These are phyloP conservation scores for Harringtonia aguacate DNA, from an alignment of 2,329 filamentous ascomycete genomes.

Conservation along the genomic window DNA sequence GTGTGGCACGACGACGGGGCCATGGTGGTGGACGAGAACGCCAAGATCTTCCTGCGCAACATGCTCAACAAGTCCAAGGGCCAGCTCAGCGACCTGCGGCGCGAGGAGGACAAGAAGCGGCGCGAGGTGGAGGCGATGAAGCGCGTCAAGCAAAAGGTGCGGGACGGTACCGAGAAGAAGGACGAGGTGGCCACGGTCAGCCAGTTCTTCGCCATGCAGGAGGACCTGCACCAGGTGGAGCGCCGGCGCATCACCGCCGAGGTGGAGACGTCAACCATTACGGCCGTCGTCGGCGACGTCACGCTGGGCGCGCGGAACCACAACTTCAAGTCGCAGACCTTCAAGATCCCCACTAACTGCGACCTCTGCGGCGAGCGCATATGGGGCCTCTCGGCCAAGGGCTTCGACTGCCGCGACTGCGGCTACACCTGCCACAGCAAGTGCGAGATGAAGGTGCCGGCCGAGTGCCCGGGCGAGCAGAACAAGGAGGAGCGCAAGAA, in stretches of 20 bases:
- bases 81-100: slow-evolving; percentile 67
- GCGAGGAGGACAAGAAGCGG: slow-evolving; percentile 76
- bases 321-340: slow-evolving; percentile 97
- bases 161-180: slow-evolving; percentile 76
- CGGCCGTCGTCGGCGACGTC: slow-evolving; percentile 81
- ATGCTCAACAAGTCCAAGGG: slow-evolving; percentile 83
- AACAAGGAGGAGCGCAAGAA: slow-evolving; percentile 94
- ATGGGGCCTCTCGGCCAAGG: slow-evolving; percentile 94
- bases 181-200: slow-evolving; percentile 81
- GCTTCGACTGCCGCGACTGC: slow-evolving; percentile 90
- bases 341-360: slow-evolving; percentile 98
- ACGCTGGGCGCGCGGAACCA: slow-evolving; percentile 89
- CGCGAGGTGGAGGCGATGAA: slow-evolving; percentile 75
- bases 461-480: slow-evolving; percentile 89
- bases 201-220: slow-evolving; percentile 74
- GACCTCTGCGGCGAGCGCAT: slow-evolving; percentile 94
- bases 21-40: slow-evolving; percentile 77
- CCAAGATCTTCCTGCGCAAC: slow-evolving; percentile 86
- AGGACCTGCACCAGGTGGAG: slow-evolving; percentile 75
- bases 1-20: slow-evolving; percentile 91
- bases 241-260: slow-evolving; percentile 78
- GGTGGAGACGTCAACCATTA: slow-evolving; percentile 87
- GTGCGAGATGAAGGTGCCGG: slow-evolving; percentile 97
- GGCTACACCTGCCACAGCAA: slow-evolving; percentile 98
- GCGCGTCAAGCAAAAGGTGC: slow-evolving; percentile 61